Conservation (phyloP, 331 rosid genomes). For the Malus hybrid region DNA sequence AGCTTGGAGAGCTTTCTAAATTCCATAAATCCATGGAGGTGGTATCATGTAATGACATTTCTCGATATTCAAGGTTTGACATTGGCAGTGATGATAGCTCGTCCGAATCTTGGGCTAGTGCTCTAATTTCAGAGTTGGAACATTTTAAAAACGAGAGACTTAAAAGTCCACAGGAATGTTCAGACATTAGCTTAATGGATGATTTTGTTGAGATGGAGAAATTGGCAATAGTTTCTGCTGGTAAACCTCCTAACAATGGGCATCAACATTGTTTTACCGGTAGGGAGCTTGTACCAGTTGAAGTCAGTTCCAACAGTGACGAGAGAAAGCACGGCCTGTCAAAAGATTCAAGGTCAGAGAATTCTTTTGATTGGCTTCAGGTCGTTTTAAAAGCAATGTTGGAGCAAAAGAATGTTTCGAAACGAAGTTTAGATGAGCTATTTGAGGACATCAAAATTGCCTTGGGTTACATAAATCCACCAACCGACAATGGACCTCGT, state of each 20-base stretch:
- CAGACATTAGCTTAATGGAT: conserved; percentile 33
- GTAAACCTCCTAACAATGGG: background rate
- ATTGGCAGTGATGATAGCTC: conserved; percentile 26
- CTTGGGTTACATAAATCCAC: conserved; percentile 29
- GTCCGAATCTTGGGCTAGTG: conserved; percentile 30
- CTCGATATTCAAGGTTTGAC: conserved; percentile 13
- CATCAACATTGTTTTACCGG: background rate
- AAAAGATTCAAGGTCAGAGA: conserved; percentile 16
- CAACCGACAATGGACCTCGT: conserved; percentile 19
- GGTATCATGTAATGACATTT: background rate
- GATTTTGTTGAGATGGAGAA: conserved; percentile 40
- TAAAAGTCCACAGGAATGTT: conserved; percentile 6
- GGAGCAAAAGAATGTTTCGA: conserved; percentile 22
- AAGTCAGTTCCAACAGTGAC: conserved; percentile 22
- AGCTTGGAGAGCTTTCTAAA: background rate
- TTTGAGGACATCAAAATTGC: conserved; percentile 29
- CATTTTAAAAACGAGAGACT: conserved; percentile 19
- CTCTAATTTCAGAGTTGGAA: conserved; percentile 13
- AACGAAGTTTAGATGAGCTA: conserved; percentile 25
- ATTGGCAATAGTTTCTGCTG: conserved; percentile 25
- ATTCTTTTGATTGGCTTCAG: conserved; percentile 39
- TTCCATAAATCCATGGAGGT: conserved; percentile 5
- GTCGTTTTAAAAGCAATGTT: conserved; percentile 28
- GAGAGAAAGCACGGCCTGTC: conserved; percentile 17
- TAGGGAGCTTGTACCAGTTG: conserved; percentile 32